A percentile compares a stretch with the other conserved stretches of the same genome.
Evolutionary conservation across 2,329 filamentous ascomycete genomes (phyloP).

Genomic region (Trichoderma aggressivum): DNA sequence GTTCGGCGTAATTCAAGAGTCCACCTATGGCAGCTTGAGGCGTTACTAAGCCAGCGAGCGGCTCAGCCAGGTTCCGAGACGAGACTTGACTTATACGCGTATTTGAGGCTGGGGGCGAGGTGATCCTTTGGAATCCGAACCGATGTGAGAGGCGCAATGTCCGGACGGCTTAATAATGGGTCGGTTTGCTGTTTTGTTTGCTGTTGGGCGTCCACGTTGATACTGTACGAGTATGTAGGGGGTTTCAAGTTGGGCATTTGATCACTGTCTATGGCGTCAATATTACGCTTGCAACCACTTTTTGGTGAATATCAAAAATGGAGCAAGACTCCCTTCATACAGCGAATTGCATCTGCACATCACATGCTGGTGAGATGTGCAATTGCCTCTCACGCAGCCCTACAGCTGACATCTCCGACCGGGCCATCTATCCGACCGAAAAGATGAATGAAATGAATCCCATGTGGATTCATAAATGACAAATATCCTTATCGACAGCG

Average conservation of each 20-base stretch:
- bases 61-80: background rate
- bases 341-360: background rate
- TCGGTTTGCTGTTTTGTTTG: background rate
- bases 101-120: background rate
- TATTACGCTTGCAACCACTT: background rate
- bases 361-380: background rate
- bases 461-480: background rate
- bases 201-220: background rate
- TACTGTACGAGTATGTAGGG: background rate
- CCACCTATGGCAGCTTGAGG: background rate
- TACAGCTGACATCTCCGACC: background rate
- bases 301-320: background rate
- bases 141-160: background rate
- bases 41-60: background rate
- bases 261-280: background rate
- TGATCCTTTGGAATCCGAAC: background rate
- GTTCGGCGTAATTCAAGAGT: conserved; percentile 15
- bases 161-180: background rate
- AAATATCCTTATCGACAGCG: background rate
- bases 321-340: background rate
- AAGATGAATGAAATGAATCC: background rate
- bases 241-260: background rate
- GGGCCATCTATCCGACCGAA: background rate
- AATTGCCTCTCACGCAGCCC: background rate
- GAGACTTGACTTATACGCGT: background rate